Base-by-base conservation (phyloP, 2,329 filamentous ascomycete genomes). In the Aspergillus thermomutatus region DNA sequence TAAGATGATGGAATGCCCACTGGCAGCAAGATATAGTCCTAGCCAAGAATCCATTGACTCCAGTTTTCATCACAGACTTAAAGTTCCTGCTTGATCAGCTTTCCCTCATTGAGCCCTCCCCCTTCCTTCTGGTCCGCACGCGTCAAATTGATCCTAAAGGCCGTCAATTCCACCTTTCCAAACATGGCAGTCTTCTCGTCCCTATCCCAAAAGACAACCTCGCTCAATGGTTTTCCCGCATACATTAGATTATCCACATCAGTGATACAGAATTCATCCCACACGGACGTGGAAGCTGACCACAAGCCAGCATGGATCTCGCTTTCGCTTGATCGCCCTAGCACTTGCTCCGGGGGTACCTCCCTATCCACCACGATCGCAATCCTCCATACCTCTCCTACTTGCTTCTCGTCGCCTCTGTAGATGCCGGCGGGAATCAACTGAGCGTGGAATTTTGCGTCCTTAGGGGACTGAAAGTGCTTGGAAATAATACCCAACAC, bases 381-480 rank as follows among this genome's bases (percentile, higher is more conserved):
- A 2, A 70, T 27, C 3, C 72, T 67, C 73, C 73, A 77, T 27
- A 66, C 59, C 48, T 75, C 74, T 2, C 74, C 74, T 28, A 54
- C 9, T 3, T n/a, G 23, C 3, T 51, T 51, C 4, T 56, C 43
- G 8, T 49, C 52, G 1, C 49, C 56, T 43, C 40, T 43, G 40
- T 43, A 43, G 8, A 46, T 52, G 11, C 56, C 56, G 1, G 53
- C 50, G 19, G 54, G 41, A 8, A 41, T 23, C 7, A 56, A 48
- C 3, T 37, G 46, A 2, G n/a, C 51, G 40, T 43, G 40, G 7
- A 43, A 43, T 8, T 4, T 11, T 43, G n/a, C 19, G 8, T 11
- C 11, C 8, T 19, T 21, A 7, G n/a, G 8, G 40, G n/a, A 21
- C 2, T 3, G 40, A 11, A 21, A 43, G 40, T 21, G n/a, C 40